These are phyloP conservation scores for Leucocoprinus sp. DNA, from an alignment of 768 basidiomycete genomes.

Conservation along the genomic window DNA sequence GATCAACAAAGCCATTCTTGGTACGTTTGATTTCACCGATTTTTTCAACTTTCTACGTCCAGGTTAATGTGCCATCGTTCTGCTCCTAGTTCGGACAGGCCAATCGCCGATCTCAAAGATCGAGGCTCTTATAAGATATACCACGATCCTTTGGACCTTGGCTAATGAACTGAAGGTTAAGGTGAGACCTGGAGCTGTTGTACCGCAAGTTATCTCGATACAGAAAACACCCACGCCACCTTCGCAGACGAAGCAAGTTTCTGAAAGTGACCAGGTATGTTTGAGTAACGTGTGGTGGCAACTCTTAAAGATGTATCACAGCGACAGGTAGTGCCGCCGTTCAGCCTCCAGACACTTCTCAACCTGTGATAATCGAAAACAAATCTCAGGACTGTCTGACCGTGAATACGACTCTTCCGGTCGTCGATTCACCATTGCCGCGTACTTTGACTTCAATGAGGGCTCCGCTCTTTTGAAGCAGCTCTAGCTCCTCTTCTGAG, in stretches of 20 bases:
- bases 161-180: conserved; percentile 44
- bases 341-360: conserved; percentile 48
- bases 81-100: conserved; percentile 39
- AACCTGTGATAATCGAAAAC: conserved; percentile 23
- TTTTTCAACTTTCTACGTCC: not conserved
- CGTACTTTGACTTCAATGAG: too few species aligned
- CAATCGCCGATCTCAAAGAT: conserved; percentile 48
- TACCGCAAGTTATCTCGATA: conserved; percentile 28
- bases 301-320: not conserved
- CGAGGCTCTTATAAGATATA: conserved; percentile 61
- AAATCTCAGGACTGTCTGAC: not conserved
- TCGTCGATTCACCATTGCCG: too few species aligned
- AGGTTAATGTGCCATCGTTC: not conserved
- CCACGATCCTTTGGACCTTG: conserved; percentile 49
- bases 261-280: conserved; percentile 6
- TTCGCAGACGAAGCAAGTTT: conserved; percentile 12
- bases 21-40: conserved; percentile 36
- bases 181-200: conserved; percentile 37
- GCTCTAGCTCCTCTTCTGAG: too few species aligned
- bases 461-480: too few species aligned
- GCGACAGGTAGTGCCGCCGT: conserved; percentile 36
- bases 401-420: not conserved
- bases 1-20: conserved; percentile 77
- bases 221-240: conserved; percentile 10
- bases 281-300: not conserved